These are phyloP conservation scores for Neocatenulostroma microsporum DNA, from an alignment of 2,329 filamentous ascomycete genomes.

Conservation along the genomic window DNA sequence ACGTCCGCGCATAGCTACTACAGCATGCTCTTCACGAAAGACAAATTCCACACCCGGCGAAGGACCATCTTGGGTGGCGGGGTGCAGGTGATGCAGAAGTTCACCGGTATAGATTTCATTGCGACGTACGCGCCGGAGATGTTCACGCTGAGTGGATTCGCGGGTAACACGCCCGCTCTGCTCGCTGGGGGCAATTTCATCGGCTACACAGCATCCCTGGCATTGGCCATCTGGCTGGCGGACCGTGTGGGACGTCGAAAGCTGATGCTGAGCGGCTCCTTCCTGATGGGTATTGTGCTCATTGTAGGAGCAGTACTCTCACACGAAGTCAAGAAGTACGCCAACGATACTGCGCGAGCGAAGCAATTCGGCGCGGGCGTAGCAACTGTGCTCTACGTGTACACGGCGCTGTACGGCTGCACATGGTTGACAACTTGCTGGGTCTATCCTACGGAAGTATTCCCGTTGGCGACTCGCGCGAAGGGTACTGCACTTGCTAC, in stretches of 20 bases:
- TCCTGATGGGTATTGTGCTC: conserved; percentile 4
- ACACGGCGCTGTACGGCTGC: conserved; percentile 2
- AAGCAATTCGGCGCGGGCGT: conserved; percentile 4
- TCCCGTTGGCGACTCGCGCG: conserved; percentile 2
- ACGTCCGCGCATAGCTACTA: conserved; percentile 1
- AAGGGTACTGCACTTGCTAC: conserved; percentile 5
- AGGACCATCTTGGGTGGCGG: background rate
- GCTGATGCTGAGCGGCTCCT: conserved; percentile 2
- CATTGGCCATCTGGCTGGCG: conserved; percentile 2
- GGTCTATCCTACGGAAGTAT: conserved; percentile 2
- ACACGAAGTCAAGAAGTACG: conserved; percentile 2
- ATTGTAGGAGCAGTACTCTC: conserved; percentile 4
- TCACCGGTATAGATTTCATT: conserved; percentile 4
- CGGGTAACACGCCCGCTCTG: background rate
- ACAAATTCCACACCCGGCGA: conserved; percentile 1
- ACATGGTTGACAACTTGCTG: conserved; percentile 5
- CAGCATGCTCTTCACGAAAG: conserved; percentile 2
- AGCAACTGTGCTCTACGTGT: conserved; percentile 2
- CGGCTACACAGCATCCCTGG: conserved; percentile 3
- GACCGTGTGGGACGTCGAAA: background rate
- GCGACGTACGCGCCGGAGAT: conserved; percentile 4
- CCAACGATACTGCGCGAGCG: background rate
- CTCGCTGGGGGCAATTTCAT: conserved; percentile 3
- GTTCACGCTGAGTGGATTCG: conserved; percentile 3
- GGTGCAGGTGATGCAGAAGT: conserved; percentile 5